Evolutionary conservation across 371 early-diverging fungal genomes (phyloP).

Genomic region (Phascolomyces articulosus): DNA sequence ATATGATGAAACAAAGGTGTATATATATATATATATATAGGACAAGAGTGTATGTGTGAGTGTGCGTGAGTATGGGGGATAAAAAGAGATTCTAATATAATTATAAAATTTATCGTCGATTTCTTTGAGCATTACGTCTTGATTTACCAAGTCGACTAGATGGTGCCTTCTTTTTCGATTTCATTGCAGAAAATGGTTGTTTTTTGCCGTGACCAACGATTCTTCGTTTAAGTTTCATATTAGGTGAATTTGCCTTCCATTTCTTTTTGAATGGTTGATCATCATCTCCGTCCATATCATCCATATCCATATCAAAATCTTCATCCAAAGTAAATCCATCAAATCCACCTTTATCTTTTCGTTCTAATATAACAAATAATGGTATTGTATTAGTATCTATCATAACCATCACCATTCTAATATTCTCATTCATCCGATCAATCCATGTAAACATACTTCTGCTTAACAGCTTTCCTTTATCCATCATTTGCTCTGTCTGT

Average conservation of each 20-base stretch:
- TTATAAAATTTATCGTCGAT: background rate
- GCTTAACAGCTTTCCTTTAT: conserved; percentile 85
- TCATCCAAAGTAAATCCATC: conserved; percentile 15
- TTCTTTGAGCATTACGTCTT: conserved; percentile 28
- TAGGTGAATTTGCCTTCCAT: conserved; percentile 12
- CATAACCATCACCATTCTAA: no score
- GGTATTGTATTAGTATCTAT: no score
- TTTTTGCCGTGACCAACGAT: background rate
- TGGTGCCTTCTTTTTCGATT: conserved; percentile 21
- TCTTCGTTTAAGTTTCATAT: conserved; percentile 8
- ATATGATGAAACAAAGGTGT: no score
- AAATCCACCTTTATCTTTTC: conserved; percentile 10
- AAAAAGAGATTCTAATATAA: no score
- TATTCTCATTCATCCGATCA: no score
- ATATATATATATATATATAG: no score
- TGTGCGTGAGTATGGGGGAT: no score
- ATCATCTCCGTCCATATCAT: conserved; percentile 29
- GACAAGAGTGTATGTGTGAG: no score
- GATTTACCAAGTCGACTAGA: conserved; percentile 41
- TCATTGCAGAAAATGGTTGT: conserved; percentile 1
- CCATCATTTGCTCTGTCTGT: conserved; percentile 75
- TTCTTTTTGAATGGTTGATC: conserved; percentile 21
- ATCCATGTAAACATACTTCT: conserved; percentile 67
- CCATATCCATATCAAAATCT: conserved; percentile 34
- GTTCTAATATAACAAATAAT: conserved; percentile 3